Conservation (phyloP, 2,329 filamentous ascomycete genomes). For the Madurella fahalii region DNA sequence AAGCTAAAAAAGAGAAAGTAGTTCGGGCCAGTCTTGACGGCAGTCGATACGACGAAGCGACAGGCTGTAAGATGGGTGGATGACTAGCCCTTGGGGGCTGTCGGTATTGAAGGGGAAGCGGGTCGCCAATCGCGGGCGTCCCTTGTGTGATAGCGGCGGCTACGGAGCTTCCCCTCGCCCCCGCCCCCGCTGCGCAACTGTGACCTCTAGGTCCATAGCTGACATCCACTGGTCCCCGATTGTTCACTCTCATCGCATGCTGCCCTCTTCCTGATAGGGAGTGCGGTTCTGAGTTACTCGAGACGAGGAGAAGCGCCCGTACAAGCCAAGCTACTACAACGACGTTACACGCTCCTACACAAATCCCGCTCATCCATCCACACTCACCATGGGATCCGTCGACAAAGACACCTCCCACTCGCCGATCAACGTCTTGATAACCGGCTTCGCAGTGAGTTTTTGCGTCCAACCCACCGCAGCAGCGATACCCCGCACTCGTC, state of each 20-base stretch:
- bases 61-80: too few species aligned
- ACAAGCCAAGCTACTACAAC: neutral
- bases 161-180: neutral
- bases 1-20: too few species aligned
- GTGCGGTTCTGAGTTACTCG: neutral
- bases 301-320: neutral
- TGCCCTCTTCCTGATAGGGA: neutral
- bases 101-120: neutral
- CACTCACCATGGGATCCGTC: conserved; percentile 18
- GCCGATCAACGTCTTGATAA: conserved; percentile 17
- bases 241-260: neutral
- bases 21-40: neutral
- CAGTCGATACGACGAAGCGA: neutral
- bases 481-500: neutral
- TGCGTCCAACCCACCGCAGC: neutral
- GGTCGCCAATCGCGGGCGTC: neutral
- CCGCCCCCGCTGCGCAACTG: conserved; percentile 6
- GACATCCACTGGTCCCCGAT: neutral
- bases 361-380: neutral
- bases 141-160: neutral
- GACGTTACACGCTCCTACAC: too few species aligned
- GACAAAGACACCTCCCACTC: neutral
- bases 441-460: conserved; percentile 53
- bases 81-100: neutral
- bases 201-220: conserved; percentile 1